Base-by-base conservation (phyloP, 164 flowering plant species). In the Tetracentron sinense region DNA sequence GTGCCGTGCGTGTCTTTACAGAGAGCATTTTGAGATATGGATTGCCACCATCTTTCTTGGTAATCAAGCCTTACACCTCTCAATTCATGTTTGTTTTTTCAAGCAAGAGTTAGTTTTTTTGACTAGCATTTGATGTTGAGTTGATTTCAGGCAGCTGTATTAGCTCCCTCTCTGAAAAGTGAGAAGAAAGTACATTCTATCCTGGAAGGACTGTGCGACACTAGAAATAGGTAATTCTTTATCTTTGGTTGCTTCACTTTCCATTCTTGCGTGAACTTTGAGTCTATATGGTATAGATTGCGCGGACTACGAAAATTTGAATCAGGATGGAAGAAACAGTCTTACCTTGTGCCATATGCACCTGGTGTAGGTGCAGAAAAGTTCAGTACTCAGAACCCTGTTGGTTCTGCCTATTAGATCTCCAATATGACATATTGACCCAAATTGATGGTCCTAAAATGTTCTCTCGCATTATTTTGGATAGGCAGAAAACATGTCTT, bases 11-110 rank as follows among this genome's bases (percentile, higher is more conserved):
- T 63, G 71, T 87, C 31, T 94, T 89, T 71, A 56, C 88, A 17
- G 97, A 94, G 83, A 94, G 97, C 84, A 94, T 94, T 69, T 69
- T 92, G 69, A 83, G 97, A 84, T 89, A 94, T 66, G 99, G 97
- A 42, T 69, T 94, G 75, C 99, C 99, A 11, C 99, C 99, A 53
- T 77, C 88, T 26, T 91, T 92, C 74, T 75, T 94, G 99, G 99
- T 94, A 83, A 63, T 3, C 57, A 15, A 57, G 23, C 51, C 54
- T 28, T 26, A n/a, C 31, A 52, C 42, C 28, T 3, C 17, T 51
- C 6, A 16, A 11, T 46, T 10, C 22, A 42, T 56, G 48, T 60
- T 46, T n/a, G n/a, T n/a, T n/a, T n/a, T 42, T 50, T 46, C 48
- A 22, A 57, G 42, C 25, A 23, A 69, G 30, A 42, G 56, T 42